These are phyloP conservation scores for Aspergillus diversus DNA, from an alignment of 495 filamentous ascomycete species.

Conservation along the genomic window DNA sequence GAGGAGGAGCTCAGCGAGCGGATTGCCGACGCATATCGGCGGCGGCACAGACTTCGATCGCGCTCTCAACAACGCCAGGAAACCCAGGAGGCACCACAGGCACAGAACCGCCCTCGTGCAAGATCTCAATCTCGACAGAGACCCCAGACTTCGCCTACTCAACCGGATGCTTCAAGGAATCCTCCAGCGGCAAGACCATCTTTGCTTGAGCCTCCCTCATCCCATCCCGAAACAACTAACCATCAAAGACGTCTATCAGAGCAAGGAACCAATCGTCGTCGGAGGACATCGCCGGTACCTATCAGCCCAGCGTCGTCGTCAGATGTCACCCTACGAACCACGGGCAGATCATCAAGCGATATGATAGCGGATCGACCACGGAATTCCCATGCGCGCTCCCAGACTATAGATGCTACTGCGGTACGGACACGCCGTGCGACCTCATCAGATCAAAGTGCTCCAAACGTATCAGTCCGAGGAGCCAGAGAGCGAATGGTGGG, in stretches of 20 bases:
- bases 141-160: constrained; percentile 19
- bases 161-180: constrained; percentile 33
- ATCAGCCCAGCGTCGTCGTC: constrained; percentile 42
- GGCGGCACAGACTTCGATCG: constrained; percentile 60
- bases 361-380: constrained; percentile 43
- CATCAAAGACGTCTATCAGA: constrained; percentile 59
- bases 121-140: constrained; percentile 43
- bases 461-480: constrained; percentile 36
- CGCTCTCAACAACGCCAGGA: constrained; percentile 36
- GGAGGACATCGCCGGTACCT: constrained; percentile 41
- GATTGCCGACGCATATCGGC: constrained; percentile 83
- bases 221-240: constrained; percentile 33
- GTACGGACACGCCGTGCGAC: constrained; percentile 40
- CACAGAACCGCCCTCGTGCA: constrained; percentile 31
- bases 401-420: constrained; percentile 32
- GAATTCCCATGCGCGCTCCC: constrained; percentile 31
- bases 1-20: constrained; percentile 87
- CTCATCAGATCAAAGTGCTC: constrained; percentile 42
- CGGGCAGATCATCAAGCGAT: constrained; percentile 46
- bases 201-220: constrained; percentile 50
- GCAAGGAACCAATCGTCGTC: constrained; percentile 38
- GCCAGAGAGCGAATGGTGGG: constrained; percentile 32
- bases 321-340: constrained; percentile 41
- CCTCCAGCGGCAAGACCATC: constrained; percentile 57
- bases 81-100: constrained; percentile 26